These are phyloP conservation scores for Rosa persica DNA, from an alignment of 306 rosid species.

Conservation along the genomic window DNA sequence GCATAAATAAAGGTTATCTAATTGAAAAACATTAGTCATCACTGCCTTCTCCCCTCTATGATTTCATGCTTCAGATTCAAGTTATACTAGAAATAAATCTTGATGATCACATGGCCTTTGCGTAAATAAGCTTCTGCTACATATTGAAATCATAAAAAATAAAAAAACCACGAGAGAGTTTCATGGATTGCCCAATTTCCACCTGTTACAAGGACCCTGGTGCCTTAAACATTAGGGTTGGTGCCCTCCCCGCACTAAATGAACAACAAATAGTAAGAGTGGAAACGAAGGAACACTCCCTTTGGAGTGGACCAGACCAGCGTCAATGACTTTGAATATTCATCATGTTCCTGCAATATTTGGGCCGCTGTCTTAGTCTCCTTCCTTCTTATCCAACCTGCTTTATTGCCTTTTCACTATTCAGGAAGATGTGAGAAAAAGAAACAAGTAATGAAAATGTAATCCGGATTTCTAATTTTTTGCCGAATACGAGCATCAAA, in stretches of 20 bases:
- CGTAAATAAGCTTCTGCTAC: background rate
- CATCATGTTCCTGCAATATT: background rate
- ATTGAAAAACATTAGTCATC: slow-evolving; percentile 1
- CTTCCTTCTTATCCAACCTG: background rate
- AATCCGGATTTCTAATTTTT: background rate
- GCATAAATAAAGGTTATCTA: background rate
- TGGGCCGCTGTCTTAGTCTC: background rate
- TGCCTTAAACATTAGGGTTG: slow-evolving; percentile 12
- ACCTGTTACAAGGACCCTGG: background rate
- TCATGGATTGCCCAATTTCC: background rate
- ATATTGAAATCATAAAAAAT: background rate
- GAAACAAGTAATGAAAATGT: background rate
- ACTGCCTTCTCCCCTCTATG: background rate
- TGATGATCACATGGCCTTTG: slow-evolving; percentile 1
- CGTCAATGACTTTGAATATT: background rate
- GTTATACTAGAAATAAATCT: background rate
- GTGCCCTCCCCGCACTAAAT: background rate
- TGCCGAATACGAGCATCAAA: background rate
- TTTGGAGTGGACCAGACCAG: background rate
- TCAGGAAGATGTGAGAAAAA: background rate
- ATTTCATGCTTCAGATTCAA: slow-evolving; percentile 14
- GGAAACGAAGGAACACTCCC: slow-evolving; percentile 18
- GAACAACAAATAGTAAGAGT: background rate
- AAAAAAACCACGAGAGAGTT: background rate
- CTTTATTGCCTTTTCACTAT: background rate